Evolutionary conservation across 768 basidiomycete species (phyloP).

Genomic region (Agrocybe praecox): DNA sequence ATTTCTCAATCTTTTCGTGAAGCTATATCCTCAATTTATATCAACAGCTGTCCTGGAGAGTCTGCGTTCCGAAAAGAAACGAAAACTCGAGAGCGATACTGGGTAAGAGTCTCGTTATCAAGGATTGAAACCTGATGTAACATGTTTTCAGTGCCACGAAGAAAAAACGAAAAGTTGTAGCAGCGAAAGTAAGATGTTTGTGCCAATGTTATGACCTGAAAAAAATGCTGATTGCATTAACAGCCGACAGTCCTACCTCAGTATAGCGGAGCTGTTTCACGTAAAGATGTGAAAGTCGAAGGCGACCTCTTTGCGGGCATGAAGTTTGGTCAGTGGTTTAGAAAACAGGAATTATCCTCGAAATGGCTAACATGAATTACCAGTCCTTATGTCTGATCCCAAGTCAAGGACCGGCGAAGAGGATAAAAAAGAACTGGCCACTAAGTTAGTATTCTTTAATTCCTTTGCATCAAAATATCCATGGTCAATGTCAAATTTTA

Average conservation of each 20-base stretch:
- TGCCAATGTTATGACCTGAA: not conserved
- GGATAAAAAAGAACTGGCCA: constrained; percentile 71
- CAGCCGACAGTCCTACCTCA: constrained; percentile 65
- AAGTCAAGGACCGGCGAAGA: constrained; percentile 66
- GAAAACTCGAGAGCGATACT: constrained; percentile 68
- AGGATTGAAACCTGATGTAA: not conserved
- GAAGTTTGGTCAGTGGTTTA: constrained; percentile 69
- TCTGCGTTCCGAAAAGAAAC: constrained; percentile 66
- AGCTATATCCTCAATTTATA: not conserved
- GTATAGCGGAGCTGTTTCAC: constrained; percentile 61
- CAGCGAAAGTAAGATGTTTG: constrained; percentile 45
- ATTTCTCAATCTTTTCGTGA: not conserved
- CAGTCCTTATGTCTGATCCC: constrained; percentile 78
- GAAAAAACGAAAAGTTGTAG: constrained; percentile 61
- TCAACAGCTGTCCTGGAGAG: constrained; percentile 60
- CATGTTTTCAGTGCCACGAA: constrained; percentile 34
- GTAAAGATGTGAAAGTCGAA: constrained; percentile 60
- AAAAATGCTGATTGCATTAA: not conserved
- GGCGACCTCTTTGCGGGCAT: constrained; percentile 71
- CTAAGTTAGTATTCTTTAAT: constrained; percentile 45
- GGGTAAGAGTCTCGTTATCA: constrained; percentile 34
- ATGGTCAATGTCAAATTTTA: not conserved
- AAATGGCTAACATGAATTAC: not conserved
- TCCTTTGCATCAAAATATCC: not conserved
- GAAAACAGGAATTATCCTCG: not conserved